Conservation (phyloP, 176 grass and related monocot species). For the Triticum aestivum region DNA sequence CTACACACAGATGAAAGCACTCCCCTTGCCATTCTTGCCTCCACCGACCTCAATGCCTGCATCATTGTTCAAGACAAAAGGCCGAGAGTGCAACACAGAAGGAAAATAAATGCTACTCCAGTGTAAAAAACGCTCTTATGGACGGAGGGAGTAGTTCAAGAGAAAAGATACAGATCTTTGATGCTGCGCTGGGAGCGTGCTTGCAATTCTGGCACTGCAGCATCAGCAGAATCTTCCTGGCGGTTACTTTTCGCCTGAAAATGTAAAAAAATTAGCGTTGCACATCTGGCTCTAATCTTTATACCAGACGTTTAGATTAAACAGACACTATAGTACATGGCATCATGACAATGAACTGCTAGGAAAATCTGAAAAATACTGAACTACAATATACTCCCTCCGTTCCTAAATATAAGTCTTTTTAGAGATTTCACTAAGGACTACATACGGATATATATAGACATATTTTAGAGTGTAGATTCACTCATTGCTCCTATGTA, state of each 20-base stretch:
- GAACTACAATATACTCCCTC: too few species aligned
- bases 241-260: conserved; percentile 92
- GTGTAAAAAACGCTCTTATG: too few species aligned
- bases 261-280: background rate
- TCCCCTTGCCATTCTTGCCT: conserved; percentile 97
- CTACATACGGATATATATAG: too few species aligned
- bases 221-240: conserved; percentile 92
- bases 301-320: background rate
- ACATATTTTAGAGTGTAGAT: too few species aligned
- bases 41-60: conserved; percentile 97
- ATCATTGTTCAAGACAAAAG: conserved; percentile 30
- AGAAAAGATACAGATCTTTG: conserved; percentile 41
- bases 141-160: background rate
- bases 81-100: background rate
- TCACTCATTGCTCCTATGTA: too few species aligned
- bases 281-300: too few species aligned
- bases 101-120: background rate
- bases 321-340: background rate
- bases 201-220: conserved; percentile 93
- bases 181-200: conserved; percentile 71
- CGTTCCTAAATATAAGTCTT: too few species aligned
- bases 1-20: conserved; percentile 29
- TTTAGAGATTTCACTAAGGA: too few species aligned
- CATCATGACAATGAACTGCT: background rate
- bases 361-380: background rate